Conservation (phyloP, 129 eudicot genomes). For the Tagetes erecta region DNA sequence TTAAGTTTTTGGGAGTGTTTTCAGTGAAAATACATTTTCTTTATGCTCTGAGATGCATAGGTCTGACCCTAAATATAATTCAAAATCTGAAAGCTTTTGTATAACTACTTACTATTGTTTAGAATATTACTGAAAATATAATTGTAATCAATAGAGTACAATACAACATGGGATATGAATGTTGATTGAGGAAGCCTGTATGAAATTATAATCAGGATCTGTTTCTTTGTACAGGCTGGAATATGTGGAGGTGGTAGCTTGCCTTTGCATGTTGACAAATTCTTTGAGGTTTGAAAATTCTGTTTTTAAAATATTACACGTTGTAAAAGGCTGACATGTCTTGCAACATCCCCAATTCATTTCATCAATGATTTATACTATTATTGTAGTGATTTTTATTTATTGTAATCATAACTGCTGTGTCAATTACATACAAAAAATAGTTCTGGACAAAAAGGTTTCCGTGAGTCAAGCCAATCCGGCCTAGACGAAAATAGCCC, state of each 20-base stretch:
- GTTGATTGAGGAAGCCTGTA: slow-evolving; percentile 18
- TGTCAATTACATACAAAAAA: not conserved
- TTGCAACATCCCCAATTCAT: not conserved
- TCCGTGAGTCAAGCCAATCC: not conserved
- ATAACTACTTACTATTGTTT: not conserved
- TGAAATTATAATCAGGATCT: slow-evolving; percentile 15
- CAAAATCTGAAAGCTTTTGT: not conserved
- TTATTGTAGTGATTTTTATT: not conserved
- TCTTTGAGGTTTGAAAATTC: slow-evolving; percentile 72
- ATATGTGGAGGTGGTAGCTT: slow-evolving; percentile 96
- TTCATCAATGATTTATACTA: not conserved
- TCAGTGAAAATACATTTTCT: not conserved
- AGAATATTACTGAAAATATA: slow-evolving; percentile 7
- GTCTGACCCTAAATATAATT: not conserved
- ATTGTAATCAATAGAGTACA: not conserved
- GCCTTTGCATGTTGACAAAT: slow-evolving; percentile 79
- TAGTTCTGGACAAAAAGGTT: not conserved
- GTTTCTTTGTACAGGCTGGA: slow-evolving; percentile 62
- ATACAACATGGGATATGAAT: slow-evolving; percentile 16
- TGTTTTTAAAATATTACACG: slow-evolving; percentile 14
- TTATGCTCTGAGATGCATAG: slow-evolving; percentile 8
- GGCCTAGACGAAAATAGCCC: not conserved
- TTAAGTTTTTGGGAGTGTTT: slow-evolving; percentile 8
- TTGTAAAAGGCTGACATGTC: not conserved
- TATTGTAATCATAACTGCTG: not conserved